Evolutionary conservation across 495 filamentous ascomycete species (phyloP), one percentile per base, ranked within the genome.

Genomic region (Daldinia vernicosa): DNA sequence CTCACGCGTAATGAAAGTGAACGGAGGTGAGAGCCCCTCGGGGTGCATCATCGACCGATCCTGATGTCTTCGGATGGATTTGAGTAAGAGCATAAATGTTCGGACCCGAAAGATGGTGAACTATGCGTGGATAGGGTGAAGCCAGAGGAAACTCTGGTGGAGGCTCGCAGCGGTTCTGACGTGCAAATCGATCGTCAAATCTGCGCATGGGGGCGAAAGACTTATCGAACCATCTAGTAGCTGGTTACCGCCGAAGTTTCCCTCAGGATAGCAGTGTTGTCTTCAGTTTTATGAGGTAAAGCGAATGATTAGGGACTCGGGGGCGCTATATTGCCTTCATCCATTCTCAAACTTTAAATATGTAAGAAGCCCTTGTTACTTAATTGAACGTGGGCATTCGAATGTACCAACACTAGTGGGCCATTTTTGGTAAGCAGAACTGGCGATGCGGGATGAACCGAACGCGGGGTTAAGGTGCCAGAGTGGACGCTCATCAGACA

Each of bases 341-440:
- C 51, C 51, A 54, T 54, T 54, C 51, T 54, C 51, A 54, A 54
- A 54, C 51, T 54, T 54, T 54, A 54, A 54, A 54, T 54, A 54
- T 54, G 51, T 54, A 54, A 54, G 51, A 54, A 54, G 51, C 51
- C 51, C 51, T 54, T 54, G 51, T 54, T 54, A 54, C 51, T 54
- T 54, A 54, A 26, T 54, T 54, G 51, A 54, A 54, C 51, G 51
- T 54, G 51, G 51, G 51, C 51, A 54, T 54, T 54, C 51, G 51
- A 54, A 54, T 54, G 51, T 54, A 54, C 51, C 51, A 54, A 54
- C 51, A 54, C 51, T 54, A 54, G 51, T 54, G 51, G 51, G 51
- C 51, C 51, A 54, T 54, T 54, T 51, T 54, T 54, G 51, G 51
- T 54, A 54, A 54, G 51, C 51, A 54, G 51, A 54, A 54, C 51